Percentiles rank a stretch among this genome's conserved stretches.
Evolutionary conservation across 352 stramenopile species (phyloP).

Genomic region (Phytophthora meadii): DNA sequence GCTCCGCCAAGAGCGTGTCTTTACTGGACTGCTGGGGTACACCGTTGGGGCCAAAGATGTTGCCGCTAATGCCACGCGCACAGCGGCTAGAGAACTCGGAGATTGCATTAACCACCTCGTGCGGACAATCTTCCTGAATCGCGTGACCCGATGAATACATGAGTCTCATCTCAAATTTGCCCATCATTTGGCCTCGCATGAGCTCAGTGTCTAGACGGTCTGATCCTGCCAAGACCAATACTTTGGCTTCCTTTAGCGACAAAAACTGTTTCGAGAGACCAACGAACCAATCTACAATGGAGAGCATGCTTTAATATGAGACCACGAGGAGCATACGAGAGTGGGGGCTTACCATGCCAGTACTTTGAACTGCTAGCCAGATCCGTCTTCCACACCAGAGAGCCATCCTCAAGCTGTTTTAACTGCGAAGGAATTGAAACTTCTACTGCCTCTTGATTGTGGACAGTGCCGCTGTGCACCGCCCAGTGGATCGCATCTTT

Average conservation of each 20-base stretch:
- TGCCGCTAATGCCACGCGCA: conserved; percentile 42
- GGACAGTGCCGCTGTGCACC: conserved; percentile 75
- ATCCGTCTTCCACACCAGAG: conserved; percentile 80
- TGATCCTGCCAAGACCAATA: conserved; percentile 85
- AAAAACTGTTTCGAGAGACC: conserved; percentile 89
- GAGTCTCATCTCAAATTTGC: conserved; percentile 89
- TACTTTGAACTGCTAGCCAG: conserved; percentile 75
- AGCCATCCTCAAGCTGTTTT: conserved; percentile 49
- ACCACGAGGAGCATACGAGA: too few relatives aligned
- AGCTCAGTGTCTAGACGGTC: conserved; percentile 89
- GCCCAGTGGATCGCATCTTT: conserved; percentile 86
- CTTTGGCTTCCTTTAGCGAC: conserved; percentile 74
- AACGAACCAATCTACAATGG: conserved; percentile 74
- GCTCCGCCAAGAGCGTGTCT: conserved; percentile 50
- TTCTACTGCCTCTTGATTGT: conserved; percentile 74
- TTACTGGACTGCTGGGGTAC: conserved; percentile 38
- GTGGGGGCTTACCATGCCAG: conserved; percentile 63
- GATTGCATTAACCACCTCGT: conserved; percentile 74
- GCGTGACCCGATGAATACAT: conserved; percentile 90
- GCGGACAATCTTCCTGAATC: conserved; percentile 88
- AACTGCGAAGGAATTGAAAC: conserved; percentile 89
- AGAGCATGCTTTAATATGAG: too few relatives aligned
- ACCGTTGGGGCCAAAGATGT: conserved; percentile 42
- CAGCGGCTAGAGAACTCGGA: conserved; percentile 71
- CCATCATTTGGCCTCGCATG: conserved; percentile 91